Percentiles rank a stretch among this genome's conserved stretches.
These are phyloP conservation scores for Oryza glumipatula DNA, from an alignment of 176 grass and related monocot species.

Conservation along the genomic window DNA sequence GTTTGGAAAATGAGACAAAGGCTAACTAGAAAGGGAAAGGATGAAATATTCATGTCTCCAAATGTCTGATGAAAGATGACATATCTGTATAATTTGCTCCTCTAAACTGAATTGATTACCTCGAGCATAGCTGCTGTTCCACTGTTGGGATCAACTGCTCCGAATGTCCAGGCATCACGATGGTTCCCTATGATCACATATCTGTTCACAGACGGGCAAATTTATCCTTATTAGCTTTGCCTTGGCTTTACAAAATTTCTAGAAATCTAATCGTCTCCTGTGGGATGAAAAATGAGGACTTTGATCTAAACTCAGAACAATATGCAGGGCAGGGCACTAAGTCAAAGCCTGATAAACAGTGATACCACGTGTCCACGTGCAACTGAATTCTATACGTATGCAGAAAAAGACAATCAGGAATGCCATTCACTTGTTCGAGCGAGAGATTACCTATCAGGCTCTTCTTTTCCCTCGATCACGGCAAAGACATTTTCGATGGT, in stretches of 20 bases:
- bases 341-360: background rate
- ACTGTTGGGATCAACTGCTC: constrained; percentile 83
- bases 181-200: constrained; percentile 95
- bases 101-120: constrained; percentile 29
- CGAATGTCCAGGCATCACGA: constrained; percentile 97
- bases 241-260: background rate
- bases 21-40: background rate
- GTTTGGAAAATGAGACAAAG: background rate
- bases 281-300: background rate
- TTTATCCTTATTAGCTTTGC: background rate
- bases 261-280: background rate
- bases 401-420: background rate
- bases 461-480: constrained; percentile 86
- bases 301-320: background rate
- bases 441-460: constrained; percentile 72
- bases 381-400: background rate
- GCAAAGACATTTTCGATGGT: constrained; percentile 90
- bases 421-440: background rate
- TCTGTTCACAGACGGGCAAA: constrained; percentile 29
- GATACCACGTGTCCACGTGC: background rate
- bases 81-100: background rate
- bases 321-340: background rate
- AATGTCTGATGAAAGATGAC: background rate
- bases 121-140: constrained; percentile 96
- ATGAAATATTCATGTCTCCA: background rate